Conservation (phyloP, 352 stramenopile species). For the Pythium plurisporium region DNA sequence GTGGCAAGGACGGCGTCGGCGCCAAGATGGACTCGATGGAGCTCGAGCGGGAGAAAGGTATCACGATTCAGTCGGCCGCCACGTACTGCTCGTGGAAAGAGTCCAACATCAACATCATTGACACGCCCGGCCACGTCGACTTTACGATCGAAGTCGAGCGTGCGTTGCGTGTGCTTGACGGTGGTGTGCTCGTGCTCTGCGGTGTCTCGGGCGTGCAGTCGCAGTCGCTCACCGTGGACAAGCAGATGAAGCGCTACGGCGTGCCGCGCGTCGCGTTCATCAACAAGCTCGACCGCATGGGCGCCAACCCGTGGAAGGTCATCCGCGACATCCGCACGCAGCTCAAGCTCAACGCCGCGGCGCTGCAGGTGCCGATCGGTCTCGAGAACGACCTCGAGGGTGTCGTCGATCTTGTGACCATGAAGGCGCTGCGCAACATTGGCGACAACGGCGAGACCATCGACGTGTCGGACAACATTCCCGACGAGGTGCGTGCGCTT, state of each 20-base stretch:
- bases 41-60: constrained; percentile 94
- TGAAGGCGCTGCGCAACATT: constrained; percentile 89
- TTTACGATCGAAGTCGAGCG: constrained; percentile 99
- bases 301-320: constrained; percentile 94
- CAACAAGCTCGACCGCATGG: constrained; percentile 99
- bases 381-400: constrained; percentile 93
- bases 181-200: constrained; percentile 93
- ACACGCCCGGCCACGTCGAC: constrained; percentile 99
- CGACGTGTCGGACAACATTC: constrained; percentile 50
- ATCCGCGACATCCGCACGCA: constrained; percentile 94
- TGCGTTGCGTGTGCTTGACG: constrained; percentile 97
- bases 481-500: constrained; percentile 46
- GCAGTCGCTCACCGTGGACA: constrained; percentile 98
- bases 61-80: constrained; percentile 99
- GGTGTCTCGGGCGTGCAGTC: constrained; percentile 94
- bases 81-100: constrained; percentile 97
- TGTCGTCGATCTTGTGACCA: constrained; percentile 95
- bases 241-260: constrained; percentile 99
- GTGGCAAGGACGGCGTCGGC: constrained; percentile 96
- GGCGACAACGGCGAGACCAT: constrained; percentile 85
- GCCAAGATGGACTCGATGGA: constrained; percentile 96
- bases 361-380: constrained; percentile 97
- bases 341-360: constrained; percentile 95
- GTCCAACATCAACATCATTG: constrained; percentile 99
- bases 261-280: constrained; percentile 98